Base-by-base conservation (phyloP, 2,329 filamentous ascomycete species). In the Ophiognomonia clavigignenti-juglandacearum region DNA sequence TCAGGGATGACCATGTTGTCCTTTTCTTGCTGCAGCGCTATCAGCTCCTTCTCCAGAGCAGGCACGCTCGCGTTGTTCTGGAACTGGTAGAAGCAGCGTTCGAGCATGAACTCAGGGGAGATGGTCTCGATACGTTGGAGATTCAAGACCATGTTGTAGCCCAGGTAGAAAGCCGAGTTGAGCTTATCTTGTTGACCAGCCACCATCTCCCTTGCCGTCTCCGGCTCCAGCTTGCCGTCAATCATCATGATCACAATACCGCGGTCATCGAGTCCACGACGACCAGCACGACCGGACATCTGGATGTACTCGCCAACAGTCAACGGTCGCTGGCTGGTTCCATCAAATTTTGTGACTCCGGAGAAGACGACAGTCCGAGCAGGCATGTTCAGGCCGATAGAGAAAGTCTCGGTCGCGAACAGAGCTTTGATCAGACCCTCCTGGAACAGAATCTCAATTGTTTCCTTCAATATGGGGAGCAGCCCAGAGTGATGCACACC, bases 201-300 rank as follows among this genome's bases (percentile, higher is more conserved):
- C 11, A 98, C 93, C 57, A 98, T 96, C 54, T 88, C 85, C 68
- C 95, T 95, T 35, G 93, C 92, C n/a, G 86, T 83, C 2, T 88
- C 83, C 1, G 93, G 93, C 60, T 98, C 93, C 72, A 98, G 92
- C 70, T 93, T 89, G 65, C 95, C 88, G 61, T 95, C 86, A 53
- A 98, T 87, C 92, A 98, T 97, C 89, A 98, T 97, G 64, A 98
- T 97, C 57, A 98, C 93, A 57, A 97, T 95, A 78, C 93, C 93
- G 55, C 93, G 86, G 53, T 96, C 91, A 71, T 98, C 93, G 45
- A 98, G 85, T 69, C 93, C 93, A 81, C 93, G 85, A 77, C 93
- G 88, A 62, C 93, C 93, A 50, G 93, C 93, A 68, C 93, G 88
- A 52, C 93, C 93, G 45, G 93, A 96, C 93, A 98, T 98, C 64